Percentiles rank a stretch among this genome's conserved stretches.
Evolutionary conservation across 805 yeast genomes (phyloP).

Genomic region (Ogataea philodendri): DNA sequence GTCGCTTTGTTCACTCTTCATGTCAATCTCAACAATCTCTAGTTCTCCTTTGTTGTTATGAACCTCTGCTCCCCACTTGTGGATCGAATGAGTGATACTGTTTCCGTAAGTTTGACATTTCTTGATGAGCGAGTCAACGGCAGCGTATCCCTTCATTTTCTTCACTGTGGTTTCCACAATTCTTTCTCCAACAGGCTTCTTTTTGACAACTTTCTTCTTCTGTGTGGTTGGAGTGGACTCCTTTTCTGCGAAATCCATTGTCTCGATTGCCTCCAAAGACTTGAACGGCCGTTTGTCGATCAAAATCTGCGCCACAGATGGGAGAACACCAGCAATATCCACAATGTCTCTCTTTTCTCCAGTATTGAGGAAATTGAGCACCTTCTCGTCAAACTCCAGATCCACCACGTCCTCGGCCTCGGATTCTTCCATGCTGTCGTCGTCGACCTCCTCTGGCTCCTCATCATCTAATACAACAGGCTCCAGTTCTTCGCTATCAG

Average conservation of each 20-base stretch:
- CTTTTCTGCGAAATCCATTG: conserved; percentile 46
- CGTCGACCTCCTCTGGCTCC: conserved; percentile 26
- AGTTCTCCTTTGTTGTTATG: conserved; percentile 64
- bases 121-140: conserved; percentile 88
- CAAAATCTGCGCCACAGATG: conserved; percentile 61
- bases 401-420: conserved; percentile 33
- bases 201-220: conserved; percentile 35
- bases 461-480: conserved; percentile 16
- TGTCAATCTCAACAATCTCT: conserved; percentile 54
- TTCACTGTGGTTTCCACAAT: conserved; percentile 66
- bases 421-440: conserved; percentile 32
- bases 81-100: conserved; percentile 66
- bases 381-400: conserved; percentile 55
- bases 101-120: conserved; percentile 79
- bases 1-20: conserved; percentile 39
- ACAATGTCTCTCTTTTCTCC: conserved; percentile 73
- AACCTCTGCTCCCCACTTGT: conserved; percentile 83
- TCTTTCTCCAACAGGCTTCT: conserved; percentile 66
- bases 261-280: conserved; percentile 57
- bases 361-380: conserved; percentile 73
- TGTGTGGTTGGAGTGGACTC: conserved; percentile 18
- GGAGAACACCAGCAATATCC: conserved; percentile 73
- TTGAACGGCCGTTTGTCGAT: conserved; percentile 69
- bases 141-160: conserved; percentile 83
- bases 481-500: conserved; percentile 21